Conservation (phyloP, 768 basidiomycete genomes). For the Cystobasidium tubakii region DNA sequence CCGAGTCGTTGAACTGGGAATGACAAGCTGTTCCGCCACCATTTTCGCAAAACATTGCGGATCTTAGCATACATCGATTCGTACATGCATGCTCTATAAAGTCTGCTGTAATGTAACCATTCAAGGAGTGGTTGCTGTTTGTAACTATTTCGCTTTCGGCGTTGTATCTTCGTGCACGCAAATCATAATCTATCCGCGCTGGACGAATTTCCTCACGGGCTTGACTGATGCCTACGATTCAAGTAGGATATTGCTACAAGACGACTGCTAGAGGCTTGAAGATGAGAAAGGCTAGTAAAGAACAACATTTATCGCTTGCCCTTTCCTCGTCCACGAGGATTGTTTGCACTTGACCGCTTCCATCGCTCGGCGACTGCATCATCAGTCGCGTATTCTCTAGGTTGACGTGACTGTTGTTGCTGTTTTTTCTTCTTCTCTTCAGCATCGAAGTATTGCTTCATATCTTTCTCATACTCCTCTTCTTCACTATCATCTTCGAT, state of each 20-base stretch:
- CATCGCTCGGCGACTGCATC: neutral
- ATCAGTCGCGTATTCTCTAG: slow-evolving; percentile 1
- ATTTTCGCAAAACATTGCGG: too few species aligned
- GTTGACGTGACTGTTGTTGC: neutral
- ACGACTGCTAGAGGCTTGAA: too few species aligned
- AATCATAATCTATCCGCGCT: too few species aligned
- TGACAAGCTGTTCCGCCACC: too few species aligned
- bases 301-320: neutral
- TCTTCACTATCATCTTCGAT: slow-evolving; percentile 31
- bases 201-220: too few species aligned
- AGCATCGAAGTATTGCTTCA: slow-evolving; percentile 7
- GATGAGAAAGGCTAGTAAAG: too few species aligned
- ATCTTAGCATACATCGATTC: neutral
- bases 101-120: neutral
- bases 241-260: neutral
- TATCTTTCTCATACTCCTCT: slow-evolving; percentile 10
- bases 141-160: too few species aligned
- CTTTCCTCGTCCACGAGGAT: neutral
- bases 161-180: too few species aligned
- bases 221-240: too few species aligned
- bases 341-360: neutral
- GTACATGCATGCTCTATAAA: neutral
- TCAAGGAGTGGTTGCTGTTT: neutral
- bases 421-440: neutral
- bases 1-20: too few species aligned